phyloP scores from a whole-genome alignment of 208 protist species.

The Trichomonas gallinae region DNA sequence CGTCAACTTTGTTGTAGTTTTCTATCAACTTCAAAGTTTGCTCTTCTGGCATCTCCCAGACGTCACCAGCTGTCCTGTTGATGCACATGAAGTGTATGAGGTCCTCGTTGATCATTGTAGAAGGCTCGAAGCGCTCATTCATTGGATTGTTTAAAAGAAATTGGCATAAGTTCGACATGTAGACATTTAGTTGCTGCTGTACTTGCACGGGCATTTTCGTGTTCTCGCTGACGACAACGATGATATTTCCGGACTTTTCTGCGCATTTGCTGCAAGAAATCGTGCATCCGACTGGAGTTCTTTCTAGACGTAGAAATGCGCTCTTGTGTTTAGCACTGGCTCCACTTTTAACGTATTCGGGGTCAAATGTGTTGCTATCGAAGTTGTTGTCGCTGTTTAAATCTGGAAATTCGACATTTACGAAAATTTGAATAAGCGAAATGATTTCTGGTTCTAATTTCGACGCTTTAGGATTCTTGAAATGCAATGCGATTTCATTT shows the following conservation, averaged over 20 bases:
- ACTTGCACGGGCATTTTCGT: not conserved
- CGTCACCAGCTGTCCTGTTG: not conserved
- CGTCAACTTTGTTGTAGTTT: not conserved
- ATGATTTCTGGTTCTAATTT: not conserved
- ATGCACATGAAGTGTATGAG: not conserved
- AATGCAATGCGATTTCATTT: not conserved
- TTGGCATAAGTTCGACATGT: not conserved
- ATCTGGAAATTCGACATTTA: not conserved
- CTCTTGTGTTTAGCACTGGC: not conserved
- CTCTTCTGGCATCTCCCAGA: not conserved
- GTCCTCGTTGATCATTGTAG: not conserved
- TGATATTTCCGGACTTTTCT: not conserved
- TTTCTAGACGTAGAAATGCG: not conserved
- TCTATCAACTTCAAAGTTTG: not conserved
- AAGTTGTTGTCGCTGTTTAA: not conserved
- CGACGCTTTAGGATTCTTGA: not conserved
- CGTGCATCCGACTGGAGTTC: not conserved
- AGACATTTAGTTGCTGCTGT: not conserved
- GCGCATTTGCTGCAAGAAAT: not conserved
- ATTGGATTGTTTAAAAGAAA: not conserved
- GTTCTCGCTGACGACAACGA: not conserved
- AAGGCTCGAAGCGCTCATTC: not conserved
- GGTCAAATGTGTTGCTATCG: not conserved
- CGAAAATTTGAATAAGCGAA: not conserved
- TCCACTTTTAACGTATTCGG: not conserved